Evolutionary conservation across 2,329 filamentous ascomycete species (phyloP).

Genomic region (Aspergillus floridensis): DNA sequence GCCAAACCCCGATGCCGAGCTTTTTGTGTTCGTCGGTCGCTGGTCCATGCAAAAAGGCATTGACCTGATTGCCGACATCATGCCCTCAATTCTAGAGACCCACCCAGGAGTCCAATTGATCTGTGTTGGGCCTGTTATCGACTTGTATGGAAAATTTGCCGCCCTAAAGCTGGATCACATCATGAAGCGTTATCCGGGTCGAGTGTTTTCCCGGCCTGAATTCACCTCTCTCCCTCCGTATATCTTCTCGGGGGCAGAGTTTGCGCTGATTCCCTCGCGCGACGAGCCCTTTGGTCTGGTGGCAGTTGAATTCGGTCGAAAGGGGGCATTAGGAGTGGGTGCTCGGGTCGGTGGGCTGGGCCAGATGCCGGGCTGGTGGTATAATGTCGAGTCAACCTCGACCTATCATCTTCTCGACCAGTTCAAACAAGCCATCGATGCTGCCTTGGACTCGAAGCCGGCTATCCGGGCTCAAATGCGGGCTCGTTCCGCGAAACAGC

Average conservation of each 20-base stretch:
- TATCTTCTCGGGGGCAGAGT: slow-evolving; percentile 65
- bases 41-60: slow-evolving; percentile 68
- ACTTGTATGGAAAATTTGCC: slow-evolving; percentile 65
- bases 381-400: slow-evolving; percentile 62
- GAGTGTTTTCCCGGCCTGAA: slow-evolving; percentile 65
- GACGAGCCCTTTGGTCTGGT: slow-evolving; percentile 68
- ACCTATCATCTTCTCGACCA: slow-evolving; percentile 62
- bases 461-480: slow-evolving; percentile 61
- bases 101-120: slow-evolving; percentile 60
- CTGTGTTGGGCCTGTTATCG: slow-evolving; percentile 62
- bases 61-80: slow-evolving; percentile 65
- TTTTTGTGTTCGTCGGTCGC: slow-evolving; percentile 66
- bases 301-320: slow-evolving; percentile 65
- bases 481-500: slow-evolving; percentile 61
- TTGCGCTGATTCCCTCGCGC: slow-evolving; percentile 64
- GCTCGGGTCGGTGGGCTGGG: slow-evolving; percentile 64
- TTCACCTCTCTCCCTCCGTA: slow-evolving; percentile 63
- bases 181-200: slow-evolving; percentile 62
- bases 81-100: slow-evolving; percentile 61
- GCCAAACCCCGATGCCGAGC: slow-evolving; percentile 58
- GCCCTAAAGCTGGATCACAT: slow-evolving; percentile 61
- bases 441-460: slow-evolving; percentile 56
- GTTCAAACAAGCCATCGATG: slow-evolving; percentile 61
- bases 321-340: slow-evolving; percentile 64
- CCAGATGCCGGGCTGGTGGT: slow-evolving; percentile 73